These are phyloP conservation scores for Raffaelea deltoideospora DNA, from an alignment of 2,329 filamentous ascomycete genomes.

Conservation along the genomic window DNA sequence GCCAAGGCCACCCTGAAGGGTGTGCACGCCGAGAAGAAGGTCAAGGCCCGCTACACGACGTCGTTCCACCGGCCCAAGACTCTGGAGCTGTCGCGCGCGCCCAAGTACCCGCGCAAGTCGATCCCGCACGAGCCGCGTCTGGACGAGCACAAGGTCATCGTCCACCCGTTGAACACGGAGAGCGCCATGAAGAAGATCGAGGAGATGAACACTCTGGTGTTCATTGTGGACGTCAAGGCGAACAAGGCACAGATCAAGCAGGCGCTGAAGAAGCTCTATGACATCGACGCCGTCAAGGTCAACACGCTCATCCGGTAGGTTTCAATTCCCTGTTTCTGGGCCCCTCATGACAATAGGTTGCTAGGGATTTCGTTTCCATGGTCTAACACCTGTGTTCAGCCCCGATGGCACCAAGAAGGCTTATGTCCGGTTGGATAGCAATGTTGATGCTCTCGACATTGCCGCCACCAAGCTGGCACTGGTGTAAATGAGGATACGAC, in stretches of 20 bases:
- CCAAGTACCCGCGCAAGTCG: slow-evolving; percentile 95
- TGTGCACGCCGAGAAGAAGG: slow-evolving; percentile 64
- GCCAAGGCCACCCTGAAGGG: slow-evolving; percentile 94
- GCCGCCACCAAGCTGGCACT: slow-evolving; percentile 97
- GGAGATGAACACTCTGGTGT: slow-evolving; percentile 99
- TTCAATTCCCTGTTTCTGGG: neutral
- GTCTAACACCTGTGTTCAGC: slow-evolving; percentile 26
- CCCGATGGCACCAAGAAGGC: slow-evolving; percentile 99
- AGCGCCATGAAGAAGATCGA: slow-evolving; percentile 99
- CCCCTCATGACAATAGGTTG: neutral
- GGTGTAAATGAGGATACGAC: slow-evolving; percentile 77
- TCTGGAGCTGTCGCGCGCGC: slow-evolving; percentile 72
- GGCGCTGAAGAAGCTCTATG: slow-evolving; percentile 97
- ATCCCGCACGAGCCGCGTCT: slow-evolving; percentile 80
- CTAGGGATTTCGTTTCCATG: neutral
- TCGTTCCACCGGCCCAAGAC: slow-evolving; percentile 98
- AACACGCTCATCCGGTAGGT: slow-evolving; percentile 93
- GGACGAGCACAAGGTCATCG: slow-evolving; percentile 93
- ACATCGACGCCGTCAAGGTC: slow-evolving; percentile 96
- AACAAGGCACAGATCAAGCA: slow-evolving; percentile 99
- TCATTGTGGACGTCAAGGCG: slow-evolving; percentile 92
- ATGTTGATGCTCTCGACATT: slow-evolving; percentile 98
- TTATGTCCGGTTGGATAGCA: slow-evolving; percentile 84
- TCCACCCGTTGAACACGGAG: slow-evolving; percentile 99
- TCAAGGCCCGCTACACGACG: slow-evolving; percentile 83